These are phyloP conservation scores for Trichoderma hamatum DNA, from an alignment of 2,329 filamentous ascomycete species.

Conservation along the genomic window DNA sequence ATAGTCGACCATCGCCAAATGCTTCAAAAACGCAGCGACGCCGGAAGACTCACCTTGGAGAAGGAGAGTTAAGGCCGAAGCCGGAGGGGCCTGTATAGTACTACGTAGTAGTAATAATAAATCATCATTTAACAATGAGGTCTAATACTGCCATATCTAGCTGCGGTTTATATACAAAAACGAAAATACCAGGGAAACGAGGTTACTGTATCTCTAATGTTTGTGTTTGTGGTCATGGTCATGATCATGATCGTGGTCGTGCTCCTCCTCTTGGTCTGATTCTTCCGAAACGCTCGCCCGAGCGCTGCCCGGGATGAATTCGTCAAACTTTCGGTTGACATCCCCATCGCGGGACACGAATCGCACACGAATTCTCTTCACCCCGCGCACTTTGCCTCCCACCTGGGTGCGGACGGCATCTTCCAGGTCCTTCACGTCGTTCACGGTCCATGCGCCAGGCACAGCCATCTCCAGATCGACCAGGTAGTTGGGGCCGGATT, in stretches of 20 bases:
- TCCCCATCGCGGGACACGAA: slow-evolving; percentile 73
- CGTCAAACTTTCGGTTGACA: slow-evolving; percentile 67
- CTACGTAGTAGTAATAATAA: neutral
- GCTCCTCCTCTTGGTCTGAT: slow-evolving; percentile 44
- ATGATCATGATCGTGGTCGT: slow-evolving; percentile 41
- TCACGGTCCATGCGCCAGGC: slow-evolving; percentile 74
- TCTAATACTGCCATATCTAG: slow-evolving; percentile 17
- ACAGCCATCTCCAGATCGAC: slow-evolving; percentile 87
- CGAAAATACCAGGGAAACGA: neutral
- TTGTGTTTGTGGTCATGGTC: slow-evolving; percentile 36
- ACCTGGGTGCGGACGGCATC: slow-evolving; percentile 71
- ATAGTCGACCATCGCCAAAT: neutral
- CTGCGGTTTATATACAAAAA: neutral
- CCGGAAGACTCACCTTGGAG: neutral
- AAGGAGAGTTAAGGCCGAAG: neutral
- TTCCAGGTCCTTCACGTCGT: slow-evolving; percentile 71
- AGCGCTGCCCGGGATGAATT: slow-evolving; percentile 72
- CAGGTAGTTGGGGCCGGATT: slow-evolving; percentile 94
- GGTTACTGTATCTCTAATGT: slow-evolving; percentile 35
- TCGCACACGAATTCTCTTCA: slow-evolving; percentile 79
- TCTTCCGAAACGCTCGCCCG: slow-evolving; percentile 58
- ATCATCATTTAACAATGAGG: slow-evolving; percentile 7
- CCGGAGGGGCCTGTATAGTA: neutral
- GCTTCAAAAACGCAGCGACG: neutral
- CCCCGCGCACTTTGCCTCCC: slow-evolving; percentile 77